phyloP scores from a whole-genome alignment of 306 rosid species.

The Luffa acutangula region DNA sequence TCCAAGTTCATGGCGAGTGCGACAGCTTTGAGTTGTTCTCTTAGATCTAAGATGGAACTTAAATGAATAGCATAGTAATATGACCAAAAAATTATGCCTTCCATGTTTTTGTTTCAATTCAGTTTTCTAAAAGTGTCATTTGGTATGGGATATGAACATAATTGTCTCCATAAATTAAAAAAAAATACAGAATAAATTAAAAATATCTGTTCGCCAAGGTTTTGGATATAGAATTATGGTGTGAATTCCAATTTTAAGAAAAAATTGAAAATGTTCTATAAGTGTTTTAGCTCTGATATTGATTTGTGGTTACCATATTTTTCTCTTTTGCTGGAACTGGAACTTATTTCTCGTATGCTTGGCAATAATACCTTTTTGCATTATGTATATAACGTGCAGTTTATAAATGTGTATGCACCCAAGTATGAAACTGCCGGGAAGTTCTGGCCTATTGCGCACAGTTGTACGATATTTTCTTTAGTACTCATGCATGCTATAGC shows the following conservation, averaged over 20 bases:
- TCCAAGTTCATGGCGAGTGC: background rate
- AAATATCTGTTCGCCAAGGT: background rate
- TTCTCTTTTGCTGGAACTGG: background rate
- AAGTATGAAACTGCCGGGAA: conserved; percentile 78
- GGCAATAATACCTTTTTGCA: conserved; percentile 13
- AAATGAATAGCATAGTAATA: background rate
- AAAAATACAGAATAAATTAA: background rate
- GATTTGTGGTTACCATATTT: background rate
- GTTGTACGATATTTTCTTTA: conserved; percentile 71
- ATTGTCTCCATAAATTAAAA: background rate
- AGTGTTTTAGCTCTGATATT: background rate
- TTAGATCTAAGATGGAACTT: background rate
- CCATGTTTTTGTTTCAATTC: background rate
- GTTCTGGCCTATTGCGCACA: conserved; percentile 86
- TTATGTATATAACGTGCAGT: conserved; percentile 36
- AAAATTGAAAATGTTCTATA: background rate
- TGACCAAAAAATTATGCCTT: background rate
- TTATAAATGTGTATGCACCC: conserved; percentile 68
- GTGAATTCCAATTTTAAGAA: background rate
- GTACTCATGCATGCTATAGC: conserved; percentile 93
- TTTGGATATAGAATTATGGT: background rate
- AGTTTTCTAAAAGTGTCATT: background rate
- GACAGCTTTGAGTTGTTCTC: background rate
- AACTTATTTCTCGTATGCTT: background rate
- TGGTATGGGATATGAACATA: background rate